A percentile compares a stretch with the other conserved stretches of the same genome.
Conservation (phyloP, 2,329 filamentous ascomycete genomes). For the Huntiella savannae region DNA sequence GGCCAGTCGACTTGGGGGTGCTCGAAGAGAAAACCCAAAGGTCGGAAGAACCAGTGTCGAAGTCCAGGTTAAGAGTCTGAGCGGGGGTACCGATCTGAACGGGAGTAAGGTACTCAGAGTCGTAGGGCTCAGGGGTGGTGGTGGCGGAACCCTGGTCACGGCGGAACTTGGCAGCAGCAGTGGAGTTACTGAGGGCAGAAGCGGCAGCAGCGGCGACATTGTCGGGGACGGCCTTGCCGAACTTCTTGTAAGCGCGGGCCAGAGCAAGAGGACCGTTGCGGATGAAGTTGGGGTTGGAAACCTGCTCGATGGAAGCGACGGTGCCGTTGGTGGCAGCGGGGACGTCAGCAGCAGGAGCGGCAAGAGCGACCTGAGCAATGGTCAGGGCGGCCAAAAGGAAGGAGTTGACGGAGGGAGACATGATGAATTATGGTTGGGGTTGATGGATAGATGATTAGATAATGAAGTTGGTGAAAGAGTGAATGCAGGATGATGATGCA, state of each 20-base stretch:
- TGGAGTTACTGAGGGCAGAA: conserved; percentile 11
- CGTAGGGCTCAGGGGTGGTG: conserved; percentile 13
- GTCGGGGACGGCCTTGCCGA: conserved; percentile 12
- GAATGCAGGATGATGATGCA: neutral
- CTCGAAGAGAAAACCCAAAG: conserved; percentile 20
- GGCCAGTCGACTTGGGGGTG: conserved; percentile 15
- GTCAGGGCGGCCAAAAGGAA: conserved; percentile 7
- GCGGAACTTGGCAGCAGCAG: conserved; percentile 12
- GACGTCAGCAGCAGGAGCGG: conserved; percentile 1
- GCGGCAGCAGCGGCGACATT: conserved; percentile 11
- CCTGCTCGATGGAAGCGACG: conserved; percentile 4
- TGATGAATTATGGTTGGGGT: neutral
- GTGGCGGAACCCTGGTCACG: conserved; percentile 15
- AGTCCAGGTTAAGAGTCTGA: conserved; percentile 22
- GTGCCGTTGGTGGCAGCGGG: conserved; percentile 2
- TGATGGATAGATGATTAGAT: neutral
- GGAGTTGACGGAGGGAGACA: conserved; percentile 6
- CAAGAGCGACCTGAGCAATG: conserved; percentile 5
- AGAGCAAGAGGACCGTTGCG: conserved; percentile 17
- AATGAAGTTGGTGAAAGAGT: neutral
- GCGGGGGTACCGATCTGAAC: conserved; percentile 7
- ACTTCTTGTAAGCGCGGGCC: conserved; percentile 21
- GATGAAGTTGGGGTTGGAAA: conserved; percentile 12
- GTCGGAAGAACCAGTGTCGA: conserved; percentile 26
- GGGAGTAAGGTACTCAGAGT: conserved; percentile 6